phyloP scores from a whole-genome alignment of 306 rosid species.

The Acacia crassicarpa region DNA sequence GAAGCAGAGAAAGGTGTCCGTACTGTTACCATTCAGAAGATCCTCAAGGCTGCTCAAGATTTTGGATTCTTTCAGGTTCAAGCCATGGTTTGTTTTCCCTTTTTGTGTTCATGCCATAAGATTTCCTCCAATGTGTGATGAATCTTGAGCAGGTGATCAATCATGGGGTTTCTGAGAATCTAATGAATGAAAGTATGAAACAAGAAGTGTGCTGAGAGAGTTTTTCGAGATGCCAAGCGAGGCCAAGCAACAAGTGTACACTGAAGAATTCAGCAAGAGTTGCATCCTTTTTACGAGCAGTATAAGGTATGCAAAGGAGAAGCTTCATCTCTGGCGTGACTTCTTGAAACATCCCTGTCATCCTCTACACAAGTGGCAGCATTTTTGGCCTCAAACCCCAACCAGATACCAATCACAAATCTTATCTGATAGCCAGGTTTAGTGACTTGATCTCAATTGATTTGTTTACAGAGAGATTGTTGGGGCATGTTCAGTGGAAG shows the following conservation, averaged over 20 bases:
- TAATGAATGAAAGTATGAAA: constrained; percentile 8
- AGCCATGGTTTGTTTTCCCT: not conserved
- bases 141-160: not conserved
- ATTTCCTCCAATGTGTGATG: not conserved
- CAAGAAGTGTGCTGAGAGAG: constrained; percentile 27
- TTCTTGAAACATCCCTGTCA: not conserved
- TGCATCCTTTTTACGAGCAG: constrained; percentile 29
- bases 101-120: not conserved
- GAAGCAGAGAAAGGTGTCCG: constrained; percentile 14
- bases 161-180: constrained; percentile 3
- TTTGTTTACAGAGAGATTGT: not conserved
- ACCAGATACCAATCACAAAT: not conserved
- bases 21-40: not conserved
- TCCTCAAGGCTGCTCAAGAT: not conserved
- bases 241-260: constrained; percentile 20
- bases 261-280: constrained; percentile 14
- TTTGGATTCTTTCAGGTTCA: constrained; percentile 21
- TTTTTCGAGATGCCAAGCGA: constrained; percentile 25
- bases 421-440: not conserved
- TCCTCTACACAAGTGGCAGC: constrained; percentile 13
- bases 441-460: not conserved
- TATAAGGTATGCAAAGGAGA: not conserved
- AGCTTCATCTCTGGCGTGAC: constrained; percentile 15
- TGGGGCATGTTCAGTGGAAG: not conserved
- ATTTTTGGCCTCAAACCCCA: not conserved